Evolutionary conservation across 192 early-diverging fungal genomes (phyloP).

Genomic region (Entrophospora sp.): DNA sequence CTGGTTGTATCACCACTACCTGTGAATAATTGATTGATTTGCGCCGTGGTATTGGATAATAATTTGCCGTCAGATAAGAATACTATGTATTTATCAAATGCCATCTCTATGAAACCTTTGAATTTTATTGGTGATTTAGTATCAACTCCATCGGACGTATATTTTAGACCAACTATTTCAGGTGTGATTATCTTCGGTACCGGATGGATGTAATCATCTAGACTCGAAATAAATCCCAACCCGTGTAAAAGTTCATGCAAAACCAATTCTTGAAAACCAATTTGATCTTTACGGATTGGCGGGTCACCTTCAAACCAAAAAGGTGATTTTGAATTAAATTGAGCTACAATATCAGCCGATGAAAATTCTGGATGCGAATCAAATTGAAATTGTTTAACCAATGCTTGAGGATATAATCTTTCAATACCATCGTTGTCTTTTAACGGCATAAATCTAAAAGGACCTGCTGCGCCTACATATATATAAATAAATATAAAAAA

Average conservation of each 20-base stretch:
- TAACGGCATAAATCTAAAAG: conserved; percentile 25
- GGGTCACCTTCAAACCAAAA: conserved; percentile 24
- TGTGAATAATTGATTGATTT: too few relatives aligned
- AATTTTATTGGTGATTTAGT: not conserved
- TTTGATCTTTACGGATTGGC: conserved; percentile 18
- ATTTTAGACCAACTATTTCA: too few relatives aligned
- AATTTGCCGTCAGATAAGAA: not conserved
- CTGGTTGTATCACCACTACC: not conserved
- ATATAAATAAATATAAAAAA: too few relatives aligned
- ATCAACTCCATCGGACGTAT: not conserved
- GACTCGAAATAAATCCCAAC: conserved; percentile 27
- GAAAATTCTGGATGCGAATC: conserved; percentile 19
- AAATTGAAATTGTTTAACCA: conserved; percentile 30
- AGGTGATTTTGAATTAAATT: conserved; percentile 26
- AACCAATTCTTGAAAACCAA: conserved; percentile 24
- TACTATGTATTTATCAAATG: conserved; percentile 24
- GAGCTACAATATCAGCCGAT: conserved; percentile 26
- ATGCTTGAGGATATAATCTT: conserved; percentile 34
- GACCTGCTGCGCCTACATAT: conserved; percentile 28
- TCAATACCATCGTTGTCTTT: conserved; percentile 25
- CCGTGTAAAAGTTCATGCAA: conserved; percentile 35
- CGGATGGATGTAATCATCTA: conserved; percentile 1
- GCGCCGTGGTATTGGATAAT: too few relatives aligned
- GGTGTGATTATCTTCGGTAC: too few relatives aligned
- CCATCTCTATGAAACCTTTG: conserved; percentile 21